Percentiles rank a stretch among this genome's conserved stretches.
These are phyloP conservation scores for Monilinia vaccinii-corymbosi DNA, from an alignment of 2,329 filamentous ascomycete genomes.

Conservation along the genomic window DNA sequence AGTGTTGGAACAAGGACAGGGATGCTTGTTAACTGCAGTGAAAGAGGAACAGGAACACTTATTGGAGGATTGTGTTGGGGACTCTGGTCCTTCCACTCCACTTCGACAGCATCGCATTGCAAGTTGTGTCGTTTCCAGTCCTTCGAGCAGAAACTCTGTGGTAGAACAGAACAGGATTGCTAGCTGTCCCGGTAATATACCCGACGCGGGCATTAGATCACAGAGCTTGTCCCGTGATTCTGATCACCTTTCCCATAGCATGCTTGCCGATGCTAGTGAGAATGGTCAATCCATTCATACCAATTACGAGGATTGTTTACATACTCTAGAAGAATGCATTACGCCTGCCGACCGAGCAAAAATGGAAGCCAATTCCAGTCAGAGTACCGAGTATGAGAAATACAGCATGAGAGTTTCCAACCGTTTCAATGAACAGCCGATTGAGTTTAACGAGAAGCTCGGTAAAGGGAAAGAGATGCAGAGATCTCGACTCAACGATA, in stretches of 20 bases:
- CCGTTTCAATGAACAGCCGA: neutral
- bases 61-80: neutral
- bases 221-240: neutral
- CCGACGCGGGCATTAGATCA: neutral
- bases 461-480: neutral
- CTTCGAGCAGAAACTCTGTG: neutral
- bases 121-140: neutral
- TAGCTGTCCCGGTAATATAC: conserved; percentile 1
- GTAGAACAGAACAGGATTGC: neutral
- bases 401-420: neutral
- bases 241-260: neutral
- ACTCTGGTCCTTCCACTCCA: conserved; percentile 1
- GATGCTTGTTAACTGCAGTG: neutral
- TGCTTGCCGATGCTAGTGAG: neutral
- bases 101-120: neutral
- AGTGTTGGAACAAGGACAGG: neutral
- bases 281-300: neutral
- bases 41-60: conserved; percentile 1
- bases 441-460: neutral
- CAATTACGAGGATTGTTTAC: conserved; percentile 1
- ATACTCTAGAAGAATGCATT: conserved; percentile 3
- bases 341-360: neutral
- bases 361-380: conserved; percentile 1
- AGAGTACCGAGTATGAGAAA: neutral
- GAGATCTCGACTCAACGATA: neutral